Percentiles rank a stretch among this genome's conserved stretches.
phyloP scores from a whole-genome alignment of 176 grass and related monocot species.

The Triticum timopheevii region DNA sequence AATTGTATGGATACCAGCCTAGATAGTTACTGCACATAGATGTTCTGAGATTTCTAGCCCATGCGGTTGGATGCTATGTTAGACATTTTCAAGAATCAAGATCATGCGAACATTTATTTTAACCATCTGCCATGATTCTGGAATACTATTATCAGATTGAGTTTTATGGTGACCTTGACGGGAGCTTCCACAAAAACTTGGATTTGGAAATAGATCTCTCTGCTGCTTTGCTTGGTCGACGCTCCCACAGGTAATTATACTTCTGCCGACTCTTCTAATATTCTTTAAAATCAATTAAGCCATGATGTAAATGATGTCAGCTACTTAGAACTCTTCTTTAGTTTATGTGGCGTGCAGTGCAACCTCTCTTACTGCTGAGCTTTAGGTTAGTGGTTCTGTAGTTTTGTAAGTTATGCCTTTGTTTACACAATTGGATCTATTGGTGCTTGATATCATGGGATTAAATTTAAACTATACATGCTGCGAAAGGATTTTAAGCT shows the following conservation, averaged over 20 bases:
- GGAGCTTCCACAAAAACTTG: conserved; percentile 94
- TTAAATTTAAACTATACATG: neutral
- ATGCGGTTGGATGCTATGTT: neutral
- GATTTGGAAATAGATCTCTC: conserved; percentile 92
- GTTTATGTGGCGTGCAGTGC: neutral
- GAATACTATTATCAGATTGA: conserved; percentile 61
- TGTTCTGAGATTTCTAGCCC: neutral
- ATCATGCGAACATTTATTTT: neutral
- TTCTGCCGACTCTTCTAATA: neutral
- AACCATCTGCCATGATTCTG: conserved; percentile 1
- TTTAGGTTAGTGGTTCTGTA: neutral
- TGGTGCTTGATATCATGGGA: neutral
- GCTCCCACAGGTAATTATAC: conserved; percentile 74
- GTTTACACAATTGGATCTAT: conserved; percentile 2
- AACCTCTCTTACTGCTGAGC: neutral
- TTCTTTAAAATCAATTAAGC: neutral
- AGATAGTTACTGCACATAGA: neutral
- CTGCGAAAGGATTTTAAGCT: neutral
- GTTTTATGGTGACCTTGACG: conserved; percentile 96
- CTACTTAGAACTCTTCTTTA: neutral
- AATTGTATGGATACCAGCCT: neutral
- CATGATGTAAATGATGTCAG: neutral
- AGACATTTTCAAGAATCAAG: conserved; percentile 1
- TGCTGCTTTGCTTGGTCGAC: conserved; percentile 83
- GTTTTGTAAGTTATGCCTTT: neutral